These are phyloP conservation scores for Emergomyces africanus DNA, from an alignment of 2,329 filamentous ascomycete genomes.

Conservation along the genomic window DNA sequence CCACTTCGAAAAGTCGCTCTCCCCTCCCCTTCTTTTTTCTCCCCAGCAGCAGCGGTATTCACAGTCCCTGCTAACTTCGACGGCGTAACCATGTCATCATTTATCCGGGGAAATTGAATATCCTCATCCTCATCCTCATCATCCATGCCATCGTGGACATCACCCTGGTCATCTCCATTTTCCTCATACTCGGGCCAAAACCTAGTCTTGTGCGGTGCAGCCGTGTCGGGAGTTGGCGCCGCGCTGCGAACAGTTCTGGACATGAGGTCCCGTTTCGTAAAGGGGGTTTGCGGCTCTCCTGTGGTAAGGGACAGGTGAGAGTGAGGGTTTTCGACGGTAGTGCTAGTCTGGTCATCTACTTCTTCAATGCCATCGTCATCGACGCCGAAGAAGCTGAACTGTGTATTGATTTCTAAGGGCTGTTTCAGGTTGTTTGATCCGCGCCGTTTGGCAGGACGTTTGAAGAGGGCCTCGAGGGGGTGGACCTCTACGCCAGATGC, in stretches of 20 bases:
- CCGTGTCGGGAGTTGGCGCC: constrained; percentile 89
- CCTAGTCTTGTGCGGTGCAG: constrained; percentile 45
- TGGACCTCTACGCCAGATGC: constrained; percentile 49
- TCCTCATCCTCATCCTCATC: constrained; percentile 8
- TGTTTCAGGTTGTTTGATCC: constrained; percentile 17
- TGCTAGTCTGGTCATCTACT: constrained; percentile 17
- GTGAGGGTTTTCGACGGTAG: constrained; percentile 2
- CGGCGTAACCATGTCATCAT: too few species aligned
- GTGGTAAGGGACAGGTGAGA: not conserved
- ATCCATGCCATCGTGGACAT: constrained; percentile 8
- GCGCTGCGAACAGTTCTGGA: constrained; percentile 59
- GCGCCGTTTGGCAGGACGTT: constrained; percentile 45
- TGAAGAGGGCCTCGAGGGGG: constrained; percentile 86
- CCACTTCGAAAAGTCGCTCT: constrained; percentile 49
- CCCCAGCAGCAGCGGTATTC: constrained; percentile 11
- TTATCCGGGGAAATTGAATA: constrained; percentile 15
- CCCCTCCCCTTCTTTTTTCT: constrained; percentile 20
- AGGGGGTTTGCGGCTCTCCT: constrained; percentile 61
- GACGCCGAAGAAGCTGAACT: constrained; percentile 68
- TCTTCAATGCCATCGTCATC: constrained; percentile 36
- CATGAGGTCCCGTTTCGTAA: constrained; percentile 64
- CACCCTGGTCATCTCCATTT: constrained; percentile 9
- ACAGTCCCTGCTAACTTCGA: not conserved
- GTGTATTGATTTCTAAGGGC: constrained; percentile 36
- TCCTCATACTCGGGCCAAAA: constrained; percentile 17